Evolutionary conservation across 768 basidiomycete species (phyloP), one percentile per base, ranked within the genome.

Genomic region (Boletus sp.): DNA sequence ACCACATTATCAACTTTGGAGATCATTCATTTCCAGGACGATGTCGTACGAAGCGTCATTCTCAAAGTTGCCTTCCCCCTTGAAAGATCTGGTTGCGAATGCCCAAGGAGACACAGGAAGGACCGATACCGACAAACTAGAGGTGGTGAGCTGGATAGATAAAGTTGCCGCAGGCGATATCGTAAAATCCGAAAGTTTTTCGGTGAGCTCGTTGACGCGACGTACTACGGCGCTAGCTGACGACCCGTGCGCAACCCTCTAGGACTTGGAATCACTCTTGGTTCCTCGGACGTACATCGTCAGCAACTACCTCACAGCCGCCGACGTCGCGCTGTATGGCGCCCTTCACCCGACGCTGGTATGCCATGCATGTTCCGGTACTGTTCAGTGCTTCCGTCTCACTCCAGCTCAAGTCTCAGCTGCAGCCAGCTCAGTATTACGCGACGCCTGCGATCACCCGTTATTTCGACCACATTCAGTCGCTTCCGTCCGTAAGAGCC

Each of bases 401-500:
- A 72, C 52, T 18, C 35, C 5, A 4, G 10, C 17, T 57, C 35
- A 70, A 96, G 88, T 83, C 89, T 9, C 83, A 86, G 67, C 76
- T 89, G 17, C 81, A 84, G 64, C 78, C 89, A 5, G 62, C 80
- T n/a, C 83, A 90, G 68, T 89, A 91, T 76, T 87, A 91, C 69
- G 75, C 86, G 17, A 82, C 85, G 53, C 94, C 96, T 6, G 81
- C 91, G 20, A 71, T 98, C 39, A 90, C 90, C 41, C 90, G 97
- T 45, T 98, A 96, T 79, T 96, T 98, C 69, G 90, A 95, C 73
- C 93, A 98, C 73, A 82, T 99, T 56, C 96, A 98, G 75, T 80
- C 83, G 46, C 78, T 78, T 20, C 78, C 86, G 7, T 71, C 80
- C 15, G 84, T 97, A 40, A 79, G 83, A 28, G 75, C 78, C 45